These are phyloP conservation scores for Wickerhamomyces rabaulensis DNA, from an alignment of 805 yeast genomes.

Conservation along the genomic window DNA sequence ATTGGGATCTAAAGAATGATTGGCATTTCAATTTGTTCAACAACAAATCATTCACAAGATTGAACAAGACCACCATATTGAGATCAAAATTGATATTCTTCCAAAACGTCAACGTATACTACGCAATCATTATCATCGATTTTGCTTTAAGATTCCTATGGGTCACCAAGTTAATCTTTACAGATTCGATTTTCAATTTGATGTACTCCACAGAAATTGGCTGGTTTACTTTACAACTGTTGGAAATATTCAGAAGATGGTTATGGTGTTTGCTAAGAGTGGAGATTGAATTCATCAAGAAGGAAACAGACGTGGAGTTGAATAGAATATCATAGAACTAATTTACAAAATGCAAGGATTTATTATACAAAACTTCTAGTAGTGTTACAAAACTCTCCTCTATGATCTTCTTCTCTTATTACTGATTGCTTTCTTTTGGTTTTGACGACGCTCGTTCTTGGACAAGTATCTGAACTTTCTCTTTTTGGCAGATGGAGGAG, in stretches of 20 bases:
- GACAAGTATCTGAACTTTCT: conserved; percentile 87
- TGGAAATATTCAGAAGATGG: conserved; percentile 82
- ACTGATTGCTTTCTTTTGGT: conserved; percentile 42
- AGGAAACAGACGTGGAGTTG: conserved; percentile 26
- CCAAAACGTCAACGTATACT: conserved; percentile 36
- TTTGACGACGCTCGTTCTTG: conserved; percentile 66
- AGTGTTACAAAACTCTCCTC: too few species aligned
- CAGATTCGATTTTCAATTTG: conserved; percentile 4
- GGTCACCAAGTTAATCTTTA: conserved; percentile 50
- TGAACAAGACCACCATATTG: conserved; percentile 17
- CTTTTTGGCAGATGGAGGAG: conserved; percentile 38
- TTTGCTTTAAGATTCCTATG: conserved; percentile 69
- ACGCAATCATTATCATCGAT: conserved; percentile 54
- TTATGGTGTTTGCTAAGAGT: conserved; percentile 84
- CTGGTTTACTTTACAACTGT: conserved; percentile 57
- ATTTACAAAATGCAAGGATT: not conserved
- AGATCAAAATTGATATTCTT: conserved; percentile 16
- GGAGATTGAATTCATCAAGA: conserved; percentile 53
- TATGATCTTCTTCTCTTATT: conserved; percentile 28
- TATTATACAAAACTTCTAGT: not conserved
- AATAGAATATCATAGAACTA: conserved; percentile 10
- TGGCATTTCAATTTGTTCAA: conserved; percentile 70
- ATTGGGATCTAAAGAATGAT: conserved; percentile 89
- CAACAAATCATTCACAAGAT: conserved; percentile 7
- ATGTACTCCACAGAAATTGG: conserved; percentile 48